These are phyloP conservation scores for Adansonia digitata DNA, from an alignment of 345 rosid genomes.

Conservation along the genomic window DNA sequence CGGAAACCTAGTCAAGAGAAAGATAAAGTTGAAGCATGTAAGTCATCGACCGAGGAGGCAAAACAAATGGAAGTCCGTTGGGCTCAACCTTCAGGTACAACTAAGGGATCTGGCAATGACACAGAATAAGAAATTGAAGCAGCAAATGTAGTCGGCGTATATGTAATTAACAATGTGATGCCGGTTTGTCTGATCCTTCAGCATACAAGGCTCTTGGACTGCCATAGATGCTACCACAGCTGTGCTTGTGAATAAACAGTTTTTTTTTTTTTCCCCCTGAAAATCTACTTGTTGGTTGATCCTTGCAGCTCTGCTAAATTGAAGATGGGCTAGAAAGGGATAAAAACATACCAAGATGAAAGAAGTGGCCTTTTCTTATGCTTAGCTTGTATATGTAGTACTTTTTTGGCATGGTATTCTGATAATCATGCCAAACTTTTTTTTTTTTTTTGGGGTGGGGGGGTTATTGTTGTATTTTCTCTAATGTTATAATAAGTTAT, in stretches of 20 bases:
- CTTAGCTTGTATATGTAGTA: conserved; percentile 14
- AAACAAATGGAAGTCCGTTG: conserved; percentile 31
- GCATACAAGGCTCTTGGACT: neutral
- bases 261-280: conserved; percentile 2
- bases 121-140: conserved; percentile 22
- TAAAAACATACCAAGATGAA: neutral
- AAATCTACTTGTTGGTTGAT: neutral
- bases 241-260: neutral
- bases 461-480: neutral
- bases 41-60: conserved; percentile 18
- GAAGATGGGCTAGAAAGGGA: conserved; percentile 10
- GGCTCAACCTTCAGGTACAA: conserved; percentile 24
- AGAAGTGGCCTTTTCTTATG: neutral
- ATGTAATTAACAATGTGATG: neutral
- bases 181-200: conserved; percentile 6
- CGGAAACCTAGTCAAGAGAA: conserved; percentile 27
- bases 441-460: neutral
- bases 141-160: neutral
- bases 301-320: neutral
- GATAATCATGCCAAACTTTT: neutral
- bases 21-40: conserved; percentile 23
- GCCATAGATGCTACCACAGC: neutral
- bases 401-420: conserved; percentile 2
- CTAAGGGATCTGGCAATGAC: conserved; percentile 28
- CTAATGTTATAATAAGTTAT: neutral